Conservation (phyloP, 768 basidiomycete species). For the Boletus speciosus region DNA sequence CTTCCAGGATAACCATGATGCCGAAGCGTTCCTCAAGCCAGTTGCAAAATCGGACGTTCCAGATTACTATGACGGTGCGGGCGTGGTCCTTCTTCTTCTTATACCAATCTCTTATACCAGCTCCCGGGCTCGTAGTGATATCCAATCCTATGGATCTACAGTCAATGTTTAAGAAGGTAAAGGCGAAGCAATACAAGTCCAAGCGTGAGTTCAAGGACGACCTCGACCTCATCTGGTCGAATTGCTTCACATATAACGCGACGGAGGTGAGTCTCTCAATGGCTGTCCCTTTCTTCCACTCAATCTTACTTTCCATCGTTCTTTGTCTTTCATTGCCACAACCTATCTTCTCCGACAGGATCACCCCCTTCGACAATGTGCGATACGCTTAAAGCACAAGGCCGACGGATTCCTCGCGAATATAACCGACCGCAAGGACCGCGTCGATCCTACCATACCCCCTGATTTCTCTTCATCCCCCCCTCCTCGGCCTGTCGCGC, state of each 20-base stretch:
- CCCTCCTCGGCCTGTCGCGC: conserved; percentile 28
- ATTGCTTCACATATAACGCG: conserved; percentile 91
- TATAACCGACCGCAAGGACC: conserved; percentile 85
- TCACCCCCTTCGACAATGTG: conserved; percentile 84
- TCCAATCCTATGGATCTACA: conserved; percentile 93
- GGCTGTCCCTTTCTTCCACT: neutral
- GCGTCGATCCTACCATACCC: conserved; percentile 67
- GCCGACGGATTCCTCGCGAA: conserved; percentile 83
- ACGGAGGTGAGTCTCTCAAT: conserved; percentile 63
- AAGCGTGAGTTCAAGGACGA: conserved; percentile 94
- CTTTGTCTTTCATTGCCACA: neutral
- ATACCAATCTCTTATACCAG: conserved; percentile 1
- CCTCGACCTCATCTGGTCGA: conserved; percentile 94
- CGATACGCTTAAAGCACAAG: conserved; percentile 75
- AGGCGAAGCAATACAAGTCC: conserved; percentile 86
- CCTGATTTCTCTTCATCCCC: conserved; percentile 35
- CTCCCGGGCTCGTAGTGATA: conserved; percentile 61
- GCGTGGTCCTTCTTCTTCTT: neutral
- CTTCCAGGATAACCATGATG: conserved; percentile 77
- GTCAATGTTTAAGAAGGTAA: conserved; percentile 91
- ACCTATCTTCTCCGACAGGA: conserved; percentile 43
- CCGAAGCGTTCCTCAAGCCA: conserved; percentile 90
- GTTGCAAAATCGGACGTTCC: conserved; percentile 87
- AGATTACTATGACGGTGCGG: conserved; percentile 88
- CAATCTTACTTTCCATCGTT: neutral